These are phyloP conservation scores for Epichloe brachyelytri DNA, from an alignment of 2,329 filamentous ascomycete species.

Conservation along the genomic window DNA sequence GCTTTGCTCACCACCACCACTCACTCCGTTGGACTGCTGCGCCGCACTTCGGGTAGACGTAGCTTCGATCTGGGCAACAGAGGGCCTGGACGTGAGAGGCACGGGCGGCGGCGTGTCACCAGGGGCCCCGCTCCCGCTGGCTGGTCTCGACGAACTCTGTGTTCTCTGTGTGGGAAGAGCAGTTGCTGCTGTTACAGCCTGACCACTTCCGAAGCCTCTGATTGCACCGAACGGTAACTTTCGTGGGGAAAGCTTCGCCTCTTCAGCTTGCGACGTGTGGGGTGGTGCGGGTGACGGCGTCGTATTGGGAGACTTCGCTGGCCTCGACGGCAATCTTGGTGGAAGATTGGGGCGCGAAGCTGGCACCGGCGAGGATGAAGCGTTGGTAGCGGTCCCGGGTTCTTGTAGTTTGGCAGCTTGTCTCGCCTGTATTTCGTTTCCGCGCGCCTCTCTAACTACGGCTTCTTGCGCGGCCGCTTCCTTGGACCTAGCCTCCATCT, in stretches of 20 bases:
- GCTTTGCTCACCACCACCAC: neutral
- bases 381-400: conserved; percentile 16
- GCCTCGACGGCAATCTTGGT: conserved; percentile 38
- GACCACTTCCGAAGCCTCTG: conserved; percentile 11
- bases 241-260: conserved; percentile 4
- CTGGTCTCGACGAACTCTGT: conserved; percentile 4
- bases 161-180: neutral
- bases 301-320: conserved; percentile 20
- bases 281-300: conserved; percentile 4
- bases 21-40: conserved; percentile 9
- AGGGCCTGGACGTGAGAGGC: conserved; percentile 39
- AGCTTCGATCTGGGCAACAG: conserved; percentile 36
- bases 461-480: conserved; percentile 11
- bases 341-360: conserved; percentile 29
- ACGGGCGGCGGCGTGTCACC: conserved; percentile 36
- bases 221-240: conserved; percentile 8
- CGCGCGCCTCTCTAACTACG: conserved; percentile 1
- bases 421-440: conserved; percentile 5
- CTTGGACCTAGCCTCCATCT: conserved; percentile 34
- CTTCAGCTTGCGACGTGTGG: neutral
- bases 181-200: neutral
- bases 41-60: conserved; percentile 20
- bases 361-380: conserved; percentile 8
- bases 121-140: neutral
- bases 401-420: conserved; percentile 3